Evolutionary conservation across 106 monocot species (phyloP).

Genomic region (Alisma plantagoaquatica): DNA sequence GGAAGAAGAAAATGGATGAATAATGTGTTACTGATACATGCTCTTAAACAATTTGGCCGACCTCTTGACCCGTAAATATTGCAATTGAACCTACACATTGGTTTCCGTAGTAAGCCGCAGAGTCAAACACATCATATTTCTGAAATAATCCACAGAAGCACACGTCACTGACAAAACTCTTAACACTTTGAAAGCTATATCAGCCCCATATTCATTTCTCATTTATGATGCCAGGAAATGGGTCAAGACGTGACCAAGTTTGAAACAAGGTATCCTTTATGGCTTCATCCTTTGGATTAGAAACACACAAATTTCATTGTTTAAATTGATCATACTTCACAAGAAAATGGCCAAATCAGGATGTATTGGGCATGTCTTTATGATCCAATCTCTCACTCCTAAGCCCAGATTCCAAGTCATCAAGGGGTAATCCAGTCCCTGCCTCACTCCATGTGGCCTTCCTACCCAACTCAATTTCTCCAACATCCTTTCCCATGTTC

Average conservation of each 20-base stretch:
- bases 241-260: slow-evolving; percentile 15
- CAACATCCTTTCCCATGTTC: slow-evolving; percentile 52
- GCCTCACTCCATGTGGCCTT: slow-evolving; percentile 69
- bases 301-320: background rate
- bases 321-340: background rate
- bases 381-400: slow-evolving; percentile 16
- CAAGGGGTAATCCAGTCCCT: slow-evolving; percentile 9
- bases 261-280: slow-evolving; percentile 8
- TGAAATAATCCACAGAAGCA: too few relatives aligned
- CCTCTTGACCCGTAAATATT: too few relatives aligned
- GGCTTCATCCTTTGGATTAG: background rate
- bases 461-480: slow-evolving; percentile 65
- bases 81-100: too few relatives aligned
- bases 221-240: slow-evolving; percentile 2
- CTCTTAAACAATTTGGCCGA: too few relatives aligned
- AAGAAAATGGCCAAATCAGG: slow-evolving; percentile 12
- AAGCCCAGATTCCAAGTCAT: slow-evolving; percentile 31
- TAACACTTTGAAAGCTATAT: too few relatives aligned
- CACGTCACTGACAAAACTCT: too few relatives aligned
- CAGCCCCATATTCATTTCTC: background rate
- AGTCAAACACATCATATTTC: too few relatives aligned
- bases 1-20: too few relatives aligned
- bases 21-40: too few relatives aligned
- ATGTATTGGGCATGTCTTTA: too few relatives aligned
- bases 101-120: too few relatives aligned